Evolutionary conservation across 371 early-diverging fungal species (phyloP).

Genomic region (Parasitella parasitica): DNA sequence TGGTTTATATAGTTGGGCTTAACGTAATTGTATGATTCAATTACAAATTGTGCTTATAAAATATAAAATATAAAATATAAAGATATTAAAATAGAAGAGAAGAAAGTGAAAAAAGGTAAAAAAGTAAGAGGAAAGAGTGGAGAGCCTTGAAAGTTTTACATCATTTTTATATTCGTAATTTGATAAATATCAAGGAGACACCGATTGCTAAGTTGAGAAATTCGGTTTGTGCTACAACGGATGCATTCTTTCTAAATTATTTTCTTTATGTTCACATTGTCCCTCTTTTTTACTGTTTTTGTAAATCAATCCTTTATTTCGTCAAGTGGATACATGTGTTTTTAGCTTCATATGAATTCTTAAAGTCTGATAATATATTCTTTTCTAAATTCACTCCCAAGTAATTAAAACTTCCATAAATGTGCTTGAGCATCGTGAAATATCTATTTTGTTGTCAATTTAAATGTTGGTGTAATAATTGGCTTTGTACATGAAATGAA

Average conservation of each 20-base stretch:
- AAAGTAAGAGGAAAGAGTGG: not conserved
- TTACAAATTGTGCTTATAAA: not conserved
- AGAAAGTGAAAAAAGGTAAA: not conserved
- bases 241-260: not conserved
- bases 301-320: not conserved
- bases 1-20: not conserved
- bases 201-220: not conserved
- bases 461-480: not conserved
- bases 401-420: not conserved
- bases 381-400: not conserved
- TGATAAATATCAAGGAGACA: not conserved
- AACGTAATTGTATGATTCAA: not conserved
- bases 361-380: not conserved
- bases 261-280: not conserved
- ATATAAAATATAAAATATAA: not conserved
- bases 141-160: not conserved
- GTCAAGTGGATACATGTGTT: not conserved
- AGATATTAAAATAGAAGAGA: too few species aligned
- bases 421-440: not conserved
- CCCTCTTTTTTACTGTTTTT: not conserved
- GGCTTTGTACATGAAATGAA: not conserved
- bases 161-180: not conserved
- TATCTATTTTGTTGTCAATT: conserved; percentile 1
- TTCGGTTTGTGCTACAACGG: not conserved
- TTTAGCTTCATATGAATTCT: too few species aligned